A percentile compares a stretch with the other conserved stretches of the same genome.
These are phyloP conservation scores for Colletotrichum sojae DNA, from an alignment of 2,329 filamentous ascomycete genomes.

Conservation along the genomic window DNA sequence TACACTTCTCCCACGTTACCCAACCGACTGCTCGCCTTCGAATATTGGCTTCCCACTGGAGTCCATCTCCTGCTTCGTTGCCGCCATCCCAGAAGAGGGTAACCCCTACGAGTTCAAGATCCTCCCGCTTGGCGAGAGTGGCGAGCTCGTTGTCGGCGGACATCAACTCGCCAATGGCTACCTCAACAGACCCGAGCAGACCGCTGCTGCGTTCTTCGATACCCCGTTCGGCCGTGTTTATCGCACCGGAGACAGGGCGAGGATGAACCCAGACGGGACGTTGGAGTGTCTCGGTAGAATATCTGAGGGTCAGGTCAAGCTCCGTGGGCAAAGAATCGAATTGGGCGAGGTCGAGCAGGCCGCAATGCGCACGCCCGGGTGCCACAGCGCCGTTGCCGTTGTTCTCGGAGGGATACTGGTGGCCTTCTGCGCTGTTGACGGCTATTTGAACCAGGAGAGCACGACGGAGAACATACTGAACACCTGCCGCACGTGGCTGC, in stretches of 20 bases:
- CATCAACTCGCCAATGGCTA: slow-evolving; percentile 85
- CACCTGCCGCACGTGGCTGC: slow-evolving; percentile 81
- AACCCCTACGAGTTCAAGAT: slow-evolving; percentile 59
- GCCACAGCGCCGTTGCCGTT: slow-evolving; percentile 76
- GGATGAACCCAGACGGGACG: slow-evolving; percentile 74
- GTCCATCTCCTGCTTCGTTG: slow-evolving; percentile 84
- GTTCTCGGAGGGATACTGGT: slow-evolving; percentile 80
- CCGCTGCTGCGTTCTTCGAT: slow-evolving; percentile 77
- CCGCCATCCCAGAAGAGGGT: slow-evolving; percentile 61
- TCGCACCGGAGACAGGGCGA: slow-evolving; percentile 87
- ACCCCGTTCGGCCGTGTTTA: slow-evolving; percentile 81
- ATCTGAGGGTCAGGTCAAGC: slow-evolving; percentile 85
- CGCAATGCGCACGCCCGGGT: slow-evolving; percentile 71
- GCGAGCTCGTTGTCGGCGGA: slow-evolving; percentile 87
- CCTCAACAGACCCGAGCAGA: slow-evolving; percentile 85
- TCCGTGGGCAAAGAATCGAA: slow-evolving; percentile 87
- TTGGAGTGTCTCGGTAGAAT: slow-evolving; percentile 90
- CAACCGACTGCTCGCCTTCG: slow-evolving; percentile 10
- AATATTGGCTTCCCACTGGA: slow-evolving; percentile 85
- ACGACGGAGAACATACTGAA: slow-evolving; percentile 60
- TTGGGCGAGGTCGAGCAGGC: slow-evolving; percentile 84
- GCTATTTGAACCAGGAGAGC: slow-evolving; percentile 39
- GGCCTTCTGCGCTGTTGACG: slow-evolving; percentile 76
- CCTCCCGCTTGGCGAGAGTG: slow-evolving; percentile 76
- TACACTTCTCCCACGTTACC: slow-evolving; percentile 19